Conservation (phyloP, 2,329 filamentous ascomycete species). For the Ophiocordyceps robertsii region DNA sequence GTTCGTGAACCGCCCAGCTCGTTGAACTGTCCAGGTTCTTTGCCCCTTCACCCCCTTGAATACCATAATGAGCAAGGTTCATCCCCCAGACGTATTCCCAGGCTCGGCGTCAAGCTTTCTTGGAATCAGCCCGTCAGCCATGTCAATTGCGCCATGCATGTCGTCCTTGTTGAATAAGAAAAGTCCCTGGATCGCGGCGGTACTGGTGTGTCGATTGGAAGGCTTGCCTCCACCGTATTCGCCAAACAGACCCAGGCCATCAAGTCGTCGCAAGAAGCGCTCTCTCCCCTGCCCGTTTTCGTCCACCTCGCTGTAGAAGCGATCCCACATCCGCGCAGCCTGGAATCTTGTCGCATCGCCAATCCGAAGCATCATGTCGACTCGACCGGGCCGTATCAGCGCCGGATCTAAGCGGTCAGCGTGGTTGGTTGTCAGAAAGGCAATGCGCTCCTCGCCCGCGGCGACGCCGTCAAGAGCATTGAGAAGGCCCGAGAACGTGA, state of each 20-base stretch:
- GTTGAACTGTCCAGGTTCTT: too few species aligned
- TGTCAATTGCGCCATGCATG: slow-evolving; percentile 72
- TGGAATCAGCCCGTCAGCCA: slow-evolving; percentile 56
- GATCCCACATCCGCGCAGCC: slow-evolving; percentile 78
- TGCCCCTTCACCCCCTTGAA: too few species aligned
- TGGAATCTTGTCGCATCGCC: slow-evolving; percentile 80
- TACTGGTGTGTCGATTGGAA: slow-evolving; percentile 52
- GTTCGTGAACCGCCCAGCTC: too few species aligned
- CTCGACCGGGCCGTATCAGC: slow-evolving; percentile 76
- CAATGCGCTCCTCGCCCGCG: slow-evolving; percentile 83
- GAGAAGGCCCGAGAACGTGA: slow-evolving; percentile 85
- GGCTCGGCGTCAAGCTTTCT: slow-evolving; percentile 32
- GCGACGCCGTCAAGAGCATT: slow-evolving; percentile 85
- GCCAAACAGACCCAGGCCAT: slow-evolving; percentile 57
- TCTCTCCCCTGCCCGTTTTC: slow-evolving; percentile 44
- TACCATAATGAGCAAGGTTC: too few species aligned
- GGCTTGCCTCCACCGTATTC: slow-evolving; percentile 33
- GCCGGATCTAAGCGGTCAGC: slow-evolving; percentile 82
- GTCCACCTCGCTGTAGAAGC: slow-evolving; percentile 84
- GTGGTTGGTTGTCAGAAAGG: slow-evolving; percentile 92
- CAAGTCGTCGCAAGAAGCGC: slow-evolving; percentile 58
- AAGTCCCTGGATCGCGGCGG: slow-evolving; percentile 82
- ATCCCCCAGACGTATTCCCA: too few species aligned
- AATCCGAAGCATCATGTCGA: slow-evolving; percentile 85
- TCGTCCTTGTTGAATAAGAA: slow-evolving; percentile 94